Conservation (phyloP, 495 filamentous ascomycete species). For the Haplographium delicatum region DNA sequence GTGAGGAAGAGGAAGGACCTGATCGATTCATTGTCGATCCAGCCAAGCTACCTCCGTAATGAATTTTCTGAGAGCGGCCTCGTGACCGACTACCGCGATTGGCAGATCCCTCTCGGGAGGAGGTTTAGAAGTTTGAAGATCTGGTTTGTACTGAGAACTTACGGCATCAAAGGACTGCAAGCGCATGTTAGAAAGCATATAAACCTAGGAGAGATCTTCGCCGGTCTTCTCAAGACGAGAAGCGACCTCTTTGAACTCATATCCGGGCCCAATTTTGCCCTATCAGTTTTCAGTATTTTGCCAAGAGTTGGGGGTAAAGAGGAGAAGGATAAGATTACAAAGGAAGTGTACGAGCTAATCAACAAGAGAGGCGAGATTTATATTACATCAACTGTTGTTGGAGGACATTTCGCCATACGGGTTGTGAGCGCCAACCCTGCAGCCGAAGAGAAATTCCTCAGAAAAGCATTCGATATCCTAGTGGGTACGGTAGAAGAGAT, state of each 20-base stretch:
- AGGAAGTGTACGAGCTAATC: constrained; percentile 70
- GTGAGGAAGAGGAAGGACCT: constrained; percentile 70
- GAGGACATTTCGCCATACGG: constrained; percentile 74
- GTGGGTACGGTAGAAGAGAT: constrained; percentile 60
- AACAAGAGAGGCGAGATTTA: constrained; percentile 77
- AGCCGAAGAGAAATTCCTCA: constrained; percentile 66
- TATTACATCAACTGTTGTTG: constrained; percentile 71
- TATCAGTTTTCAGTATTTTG: constrained; percentile 70
- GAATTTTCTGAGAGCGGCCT: constrained; percentile 71
- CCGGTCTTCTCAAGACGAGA: constrained; percentile 48
- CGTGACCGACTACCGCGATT: constrained; percentile 96
- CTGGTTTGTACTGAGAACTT: constrained; percentile 91
- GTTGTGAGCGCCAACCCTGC: constrained; percentile 63
- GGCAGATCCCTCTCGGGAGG: constrained; percentile 93
- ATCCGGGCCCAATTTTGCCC: constrained; percentile 67
- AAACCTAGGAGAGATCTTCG: constrained; percentile 65
- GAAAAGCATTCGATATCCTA: constrained; percentile 72
- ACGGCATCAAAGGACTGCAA: constrained; percentile 76
- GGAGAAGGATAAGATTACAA: constrained; percentile 62
- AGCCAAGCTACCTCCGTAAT: constrained; percentile 78
- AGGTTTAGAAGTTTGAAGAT: constrained; percentile 92
- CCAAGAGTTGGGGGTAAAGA: constrained; percentile 34
- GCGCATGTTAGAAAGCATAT: constrained; percentile 64
- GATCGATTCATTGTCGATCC: constrained; percentile 73
- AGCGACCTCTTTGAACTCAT: constrained; percentile 75